Conservation (phyloP, 306 rosid genomes). For the Quercus agrifolia region DNA sequence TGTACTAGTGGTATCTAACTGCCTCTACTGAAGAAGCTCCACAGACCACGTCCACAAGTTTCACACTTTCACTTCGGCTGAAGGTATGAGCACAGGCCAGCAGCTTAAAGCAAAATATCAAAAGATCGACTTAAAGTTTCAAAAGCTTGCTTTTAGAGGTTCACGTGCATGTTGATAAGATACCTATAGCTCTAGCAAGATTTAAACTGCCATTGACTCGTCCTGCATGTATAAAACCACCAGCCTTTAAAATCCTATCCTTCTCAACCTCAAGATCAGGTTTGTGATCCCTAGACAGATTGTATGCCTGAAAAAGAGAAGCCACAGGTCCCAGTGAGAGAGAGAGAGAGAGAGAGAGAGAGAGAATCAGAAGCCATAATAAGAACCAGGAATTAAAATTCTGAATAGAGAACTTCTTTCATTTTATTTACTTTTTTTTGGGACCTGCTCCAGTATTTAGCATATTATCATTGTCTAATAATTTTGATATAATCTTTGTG, state of each 20-base stretch:
- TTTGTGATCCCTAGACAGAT: constrained; percentile 92
- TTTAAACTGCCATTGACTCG: constrained; percentile 96
- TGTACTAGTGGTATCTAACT: background rate
- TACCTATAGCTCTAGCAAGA: constrained; percentile 98
- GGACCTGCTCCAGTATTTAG: background rate
- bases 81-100: constrained; percentile 6
- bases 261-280: constrained; percentile 90
- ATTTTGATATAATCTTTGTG: background rate
- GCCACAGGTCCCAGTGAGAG: background rate
- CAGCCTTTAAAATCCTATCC: constrained; percentile 90
- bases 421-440: background rate
- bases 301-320: constrained; percentile 73
- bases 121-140: background rate
- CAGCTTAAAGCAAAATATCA: background rate
- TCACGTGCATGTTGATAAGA: background rate
- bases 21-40: constrained; percentile 2
- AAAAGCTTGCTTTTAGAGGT: background rate
- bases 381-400: background rate
- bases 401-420: background rate
- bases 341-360: background rate
- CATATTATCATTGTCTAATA: background rate
- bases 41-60: background rate
- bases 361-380: background rate
- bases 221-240: constrained; percentile 95
- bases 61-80: constrained; percentile 2